A percentile compares a stretch with the other conserved stretches of the same genome.
These are phyloP conservation scores for Elaeagnus macrophylla DNA, from an alignment of 306 rosid genomes.

Conservation along the genomic window DNA sequence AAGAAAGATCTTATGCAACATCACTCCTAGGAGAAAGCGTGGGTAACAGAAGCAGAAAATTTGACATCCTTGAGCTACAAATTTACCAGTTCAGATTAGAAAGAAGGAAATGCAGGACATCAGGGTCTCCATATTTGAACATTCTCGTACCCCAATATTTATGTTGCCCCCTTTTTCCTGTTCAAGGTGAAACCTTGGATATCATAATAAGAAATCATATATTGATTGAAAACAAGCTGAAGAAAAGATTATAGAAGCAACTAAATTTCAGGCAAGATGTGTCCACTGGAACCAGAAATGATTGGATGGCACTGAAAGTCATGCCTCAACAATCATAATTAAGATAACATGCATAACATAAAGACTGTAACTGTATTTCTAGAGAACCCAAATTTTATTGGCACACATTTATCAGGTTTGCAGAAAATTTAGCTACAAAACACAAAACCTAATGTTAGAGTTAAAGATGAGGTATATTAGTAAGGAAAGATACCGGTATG, in stretches of 20 bases:
- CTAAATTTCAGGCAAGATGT: too few species aligned
- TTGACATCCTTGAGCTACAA: slow-evolving; percentile 16
- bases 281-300: not conserved
- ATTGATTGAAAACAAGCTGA: too few species aligned
- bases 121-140: slow-evolving; percentile 84
- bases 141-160: slow-evolving; percentile 92
- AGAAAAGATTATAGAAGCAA: too few species aligned
- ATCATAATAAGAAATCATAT: too few species aligned
- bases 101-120: slow-evolving; percentile 84
- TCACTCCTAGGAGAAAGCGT: not conserved
- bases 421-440: not conserved
- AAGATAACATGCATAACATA: not conserved
- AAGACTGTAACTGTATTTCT: not conserved
- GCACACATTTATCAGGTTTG: slow-evolving; percentile 9
- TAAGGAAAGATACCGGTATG: slow-evolving; percentile 58
- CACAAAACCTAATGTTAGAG: not conserved
- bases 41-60: not conserved
- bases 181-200: not conserved
- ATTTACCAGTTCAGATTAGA: slow-evolving; percentile 86
- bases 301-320: not conserved
- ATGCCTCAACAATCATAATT: not conserved
- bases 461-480: slow-evolving; percentile 17
- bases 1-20: not conserved
- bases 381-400: not conserved
- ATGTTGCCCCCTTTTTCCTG: slow-evolving; percentile 91